These are phyloP conservation scores for Sordariomycetes sp. DNA, from an alignment of 2,329 filamentous ascomycete genomes.

Conservation along the genomic window DNA sequence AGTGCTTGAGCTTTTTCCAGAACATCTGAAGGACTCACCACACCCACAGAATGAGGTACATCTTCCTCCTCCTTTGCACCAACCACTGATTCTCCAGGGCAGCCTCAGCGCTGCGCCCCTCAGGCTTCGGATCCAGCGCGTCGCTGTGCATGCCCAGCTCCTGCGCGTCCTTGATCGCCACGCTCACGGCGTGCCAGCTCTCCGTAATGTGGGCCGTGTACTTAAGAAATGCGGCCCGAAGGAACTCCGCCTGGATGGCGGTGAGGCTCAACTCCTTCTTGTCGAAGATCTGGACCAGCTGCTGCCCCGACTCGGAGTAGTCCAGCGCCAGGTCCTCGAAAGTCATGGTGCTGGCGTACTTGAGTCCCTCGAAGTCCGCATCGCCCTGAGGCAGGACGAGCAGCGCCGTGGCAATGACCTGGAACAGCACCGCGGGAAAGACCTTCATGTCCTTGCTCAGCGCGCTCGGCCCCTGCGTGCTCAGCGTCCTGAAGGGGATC, in stretches of 20 bases:
- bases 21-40: slow-evolving; percentile 15
- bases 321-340: slow-evolving; percentile 52
- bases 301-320: slow-evolving; percentile 49
- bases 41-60: slow-evolving; percentile 45
- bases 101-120: slow-evolving; percentile 33
- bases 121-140: slow-evolving; percentile 39
- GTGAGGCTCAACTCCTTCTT: slow-evolving; percentile 47
- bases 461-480: slow-evolving; percentile 38
- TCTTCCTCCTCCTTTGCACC: slow-evolving; percentile 42
- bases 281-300: slow-evolving; percentile 43
- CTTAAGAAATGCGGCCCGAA: slow-evolving; percentile 48
- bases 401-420: slow-evolving; percentile 45
- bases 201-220: slow-evolving; percentile 50
- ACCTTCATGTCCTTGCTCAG: slow-evolving; percentile 41
- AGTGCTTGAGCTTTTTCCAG: not conserved
- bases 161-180: slow-evolving; percentile 51
- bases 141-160: slow-evolving; percentile 52
- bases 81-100: slow-evolving; percentile 49
- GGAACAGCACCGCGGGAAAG: slow-evolving; percentile 52
- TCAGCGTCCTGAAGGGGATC: slow-evolving; percentile 41
- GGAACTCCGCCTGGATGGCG: slow-evolving; percentile 48
- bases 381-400: slow-evolving; percentile 39
- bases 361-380: slow-evolving; percentile 43
- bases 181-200: slow-evolving; percentile 48
- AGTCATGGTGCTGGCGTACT: slow-evolving; percentile 49